phyloP scores from a whole-genome alignment of 805 yeast species.

The Zygosaccharomyces siamensis region DNA sequence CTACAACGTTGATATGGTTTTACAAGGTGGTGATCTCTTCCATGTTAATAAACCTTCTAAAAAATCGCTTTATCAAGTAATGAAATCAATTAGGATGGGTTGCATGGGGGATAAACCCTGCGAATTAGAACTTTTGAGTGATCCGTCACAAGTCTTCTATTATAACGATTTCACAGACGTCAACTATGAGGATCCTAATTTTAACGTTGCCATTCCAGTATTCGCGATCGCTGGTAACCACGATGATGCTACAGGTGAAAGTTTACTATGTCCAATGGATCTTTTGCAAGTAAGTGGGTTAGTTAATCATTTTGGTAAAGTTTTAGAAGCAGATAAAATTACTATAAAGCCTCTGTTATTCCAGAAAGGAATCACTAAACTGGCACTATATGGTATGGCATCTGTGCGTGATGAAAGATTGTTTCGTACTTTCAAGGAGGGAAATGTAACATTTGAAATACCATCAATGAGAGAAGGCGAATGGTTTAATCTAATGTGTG shows the following conservation, averaged over 20 bases:
- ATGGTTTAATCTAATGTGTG: slow-evolving; percentile 82
- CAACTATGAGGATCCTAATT: slow-evolving; percentile 85
- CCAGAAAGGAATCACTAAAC: slow-evolving; percentile 73
- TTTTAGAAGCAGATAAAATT: slow-evolving; percentile 68
- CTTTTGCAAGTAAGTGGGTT: slow-evolving; percentile 74
- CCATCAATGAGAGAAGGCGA: slow-evolving; percentile 55
- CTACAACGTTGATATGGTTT: slow-evolving; percentile 76
- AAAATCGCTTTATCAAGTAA: slow-evolving; percentile 78
- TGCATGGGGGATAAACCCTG: slow-evolving; percentile 88
- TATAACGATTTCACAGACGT: slow-evolving; percentile 64
- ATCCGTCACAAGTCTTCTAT: slow-evolving; percentile 55
- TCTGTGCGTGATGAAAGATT: slow-evolving; percentile 86
- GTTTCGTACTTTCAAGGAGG: slow-evolving; percentile 74
- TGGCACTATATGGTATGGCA: slow-evolving; percentile 86
- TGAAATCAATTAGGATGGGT: slow-evolving; percentile 58
- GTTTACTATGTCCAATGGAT: slow-evolving; percentile 80
- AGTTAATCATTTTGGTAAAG: slow-evolving; percentile 85
- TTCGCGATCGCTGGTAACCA: slow-evolving; percentile 95
- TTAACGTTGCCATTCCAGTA: slow-evolving; percentile 83
- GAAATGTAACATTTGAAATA: slow-evolving; percentile 69
- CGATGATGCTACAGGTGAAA: slow-evolving; percentile 91
- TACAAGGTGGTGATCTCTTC: slow-evolving; percentile 91
- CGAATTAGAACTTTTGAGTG: slow-evolving; percentile 76
- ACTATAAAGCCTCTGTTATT: slow-evolving; percentile 70
- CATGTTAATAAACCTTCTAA: slow-evolving; percentile 87